Conservation (phyloP, 352 stramenopile species). For the Pythium dissimile region DNA sequence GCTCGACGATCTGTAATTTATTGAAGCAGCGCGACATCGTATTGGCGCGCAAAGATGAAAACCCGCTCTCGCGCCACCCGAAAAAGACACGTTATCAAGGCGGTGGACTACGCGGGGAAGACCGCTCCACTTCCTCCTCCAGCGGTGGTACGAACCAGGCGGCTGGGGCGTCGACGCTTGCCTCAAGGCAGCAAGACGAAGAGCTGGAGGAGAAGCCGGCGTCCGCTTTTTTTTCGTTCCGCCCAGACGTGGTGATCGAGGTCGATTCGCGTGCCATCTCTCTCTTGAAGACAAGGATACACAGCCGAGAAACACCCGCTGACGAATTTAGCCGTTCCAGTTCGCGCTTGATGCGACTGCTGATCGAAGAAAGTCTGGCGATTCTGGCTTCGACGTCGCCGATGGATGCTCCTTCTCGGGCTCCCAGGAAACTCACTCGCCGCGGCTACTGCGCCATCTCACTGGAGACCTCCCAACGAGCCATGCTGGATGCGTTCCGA, state of each 20-base stretch:
- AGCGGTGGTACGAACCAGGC: too few species aligned
- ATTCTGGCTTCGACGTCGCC: background rate
- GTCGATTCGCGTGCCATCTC: conserved; percentile 35
- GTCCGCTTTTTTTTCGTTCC: background rate
- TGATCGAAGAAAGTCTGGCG: conserved; percentile 51
- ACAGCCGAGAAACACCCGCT: conserved; percentile 29
- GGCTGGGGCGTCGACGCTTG: background rate
- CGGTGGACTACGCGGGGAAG: too few species aligned
- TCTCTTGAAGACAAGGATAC: conserved; percentile 39
- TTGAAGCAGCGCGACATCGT: conserved; percentile 46
- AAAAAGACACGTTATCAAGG: conserved; percentile 20
- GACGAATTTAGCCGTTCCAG: conserved; percentile 33
- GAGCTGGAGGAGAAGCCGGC: background rate
- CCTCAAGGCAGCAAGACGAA: background rate
- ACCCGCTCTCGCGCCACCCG: conserved; percentile 42
- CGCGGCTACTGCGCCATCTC: conserved; percentile 20
- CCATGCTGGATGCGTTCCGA: conserved; percentile 19
- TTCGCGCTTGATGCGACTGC: conserved; percentile 43
- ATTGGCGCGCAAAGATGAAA: conserved; percentile 30
- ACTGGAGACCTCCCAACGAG: background rate
- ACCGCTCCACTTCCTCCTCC: too few species aligned
- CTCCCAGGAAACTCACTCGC: too few species aligned
- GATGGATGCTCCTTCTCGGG: background rate
- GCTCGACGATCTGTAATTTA: conserved; percentile 54
- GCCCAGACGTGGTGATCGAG: conserved; percentile 8